Conservation (phyloP, 2,329 filamentous ascomycete genomes). For the Colletotrichum filicis region DNA sequence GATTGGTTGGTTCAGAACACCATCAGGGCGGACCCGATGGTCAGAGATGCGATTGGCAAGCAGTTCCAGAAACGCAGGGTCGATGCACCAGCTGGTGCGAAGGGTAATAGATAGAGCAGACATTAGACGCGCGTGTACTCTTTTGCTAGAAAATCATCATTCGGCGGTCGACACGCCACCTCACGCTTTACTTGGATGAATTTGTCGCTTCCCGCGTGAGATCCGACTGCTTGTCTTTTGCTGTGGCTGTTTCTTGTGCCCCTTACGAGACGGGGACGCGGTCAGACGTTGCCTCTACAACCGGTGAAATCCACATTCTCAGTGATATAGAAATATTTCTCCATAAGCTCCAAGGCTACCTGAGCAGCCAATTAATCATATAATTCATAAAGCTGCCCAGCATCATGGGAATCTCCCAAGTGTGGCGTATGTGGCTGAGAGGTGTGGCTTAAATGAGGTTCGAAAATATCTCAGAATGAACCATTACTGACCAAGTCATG, state of each 20-base stretch:
- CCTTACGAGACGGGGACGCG: not conserved
- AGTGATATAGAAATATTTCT: rapidly evolving
- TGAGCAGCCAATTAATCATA: not conserved
- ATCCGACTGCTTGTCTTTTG: not conserved
- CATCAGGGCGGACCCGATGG: conserved; percentile 82
- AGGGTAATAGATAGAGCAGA: conserved; percentile 55
- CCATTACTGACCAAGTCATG: not conserved
- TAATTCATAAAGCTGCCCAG: too few relatives aligned
- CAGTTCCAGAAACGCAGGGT: conserved; percentile 71
- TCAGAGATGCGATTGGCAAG: conserved; percentile 80
- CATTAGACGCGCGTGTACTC: not conserved
- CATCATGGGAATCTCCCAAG: not conserved
- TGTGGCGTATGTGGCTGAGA: conserved; percentile 13
- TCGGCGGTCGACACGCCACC: not conserved
- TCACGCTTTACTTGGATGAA: not conserved
- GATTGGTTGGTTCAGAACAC: conserved; percentile 92
- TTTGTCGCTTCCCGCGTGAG: not conserved
- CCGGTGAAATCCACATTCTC: not conserved
- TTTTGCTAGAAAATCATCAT: not conserved
- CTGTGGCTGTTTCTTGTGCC: not conserved
- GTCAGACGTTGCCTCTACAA: too few relatives aligned
- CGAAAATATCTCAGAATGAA: conserved; percentile 4
- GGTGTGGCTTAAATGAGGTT: not conserved
- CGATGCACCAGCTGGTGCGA: conserved; percentile 72
- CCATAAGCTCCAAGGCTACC: too few relatives aligned